Conservation (phyloP, 106 monocot species). For the Chionographis japonica region DNA sequence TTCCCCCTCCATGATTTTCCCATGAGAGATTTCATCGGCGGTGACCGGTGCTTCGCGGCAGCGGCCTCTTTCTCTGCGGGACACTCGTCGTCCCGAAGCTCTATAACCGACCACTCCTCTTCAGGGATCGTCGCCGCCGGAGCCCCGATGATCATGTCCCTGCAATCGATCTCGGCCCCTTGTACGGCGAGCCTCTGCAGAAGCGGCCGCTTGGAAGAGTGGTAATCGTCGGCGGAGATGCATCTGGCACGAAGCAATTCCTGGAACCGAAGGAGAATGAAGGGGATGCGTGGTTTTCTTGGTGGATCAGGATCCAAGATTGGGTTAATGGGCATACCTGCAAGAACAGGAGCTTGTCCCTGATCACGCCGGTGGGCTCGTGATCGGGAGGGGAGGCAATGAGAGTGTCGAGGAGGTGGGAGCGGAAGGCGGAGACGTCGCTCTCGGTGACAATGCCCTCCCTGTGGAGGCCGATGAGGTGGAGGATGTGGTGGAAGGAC, state of each 20-base stretch:
- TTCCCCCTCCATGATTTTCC: conserved; percentile 32
- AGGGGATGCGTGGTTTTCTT: neutral
- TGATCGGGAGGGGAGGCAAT: conserved; percentile 45
- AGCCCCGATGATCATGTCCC: conserved; percentile 34
- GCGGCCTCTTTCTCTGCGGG: neutral
- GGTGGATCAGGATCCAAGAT: too few relatives aligned
- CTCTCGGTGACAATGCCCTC: conserved; percentile 65
- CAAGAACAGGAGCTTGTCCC: conserved; percentile 92
- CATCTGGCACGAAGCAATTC: conserved; percentile 82
- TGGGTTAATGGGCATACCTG: conserved; percentile 30
- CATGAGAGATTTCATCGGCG: conserved; percentile 29
- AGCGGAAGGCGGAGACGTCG: conserved; percentile 63
- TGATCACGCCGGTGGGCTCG: conserved; percentile 40
- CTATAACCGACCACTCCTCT: conserved; percentile 75
- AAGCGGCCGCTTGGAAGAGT: conserved; percentile 74
- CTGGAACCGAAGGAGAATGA: conserved; percentile 23
- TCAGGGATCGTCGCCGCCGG: neutral
- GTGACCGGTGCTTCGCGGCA: conserved; percentile 26
- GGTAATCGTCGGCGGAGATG: conserved; percentile 73
- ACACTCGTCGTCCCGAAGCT: conserved; percentile 51
- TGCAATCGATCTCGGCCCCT: conserved; percentile 47
- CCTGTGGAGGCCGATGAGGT: conserved; percentile 68
- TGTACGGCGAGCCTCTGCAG: conserved; percentile 67
- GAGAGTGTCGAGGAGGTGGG: conserved; percentile 72
- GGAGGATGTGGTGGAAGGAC: conserved; percentile 83